Base-by-base conservation (phyloP, 177 flowering plant genomes). In the Vitis hybrid region DNA sequence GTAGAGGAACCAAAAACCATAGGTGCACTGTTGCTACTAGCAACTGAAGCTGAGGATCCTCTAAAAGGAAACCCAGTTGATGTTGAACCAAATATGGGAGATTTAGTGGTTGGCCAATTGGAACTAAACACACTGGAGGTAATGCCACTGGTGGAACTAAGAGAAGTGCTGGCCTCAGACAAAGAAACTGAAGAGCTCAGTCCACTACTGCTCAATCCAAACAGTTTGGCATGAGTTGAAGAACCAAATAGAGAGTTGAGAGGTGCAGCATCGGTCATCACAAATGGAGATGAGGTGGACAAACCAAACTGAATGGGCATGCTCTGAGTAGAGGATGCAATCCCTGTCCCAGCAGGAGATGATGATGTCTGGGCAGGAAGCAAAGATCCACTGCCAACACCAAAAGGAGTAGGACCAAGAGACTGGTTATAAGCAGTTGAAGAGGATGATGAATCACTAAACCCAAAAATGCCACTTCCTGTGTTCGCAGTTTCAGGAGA, bases 61-160 rank as follows among this genome's bases (percentile, higher is more conserved):
- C 87, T 89, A 87, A 89, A 89, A 14, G 89, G 48, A 69, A 88
- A 86, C 50, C 71, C 86, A 31, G 85, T 26, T n/a, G 88, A 69
- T 1, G 78, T 49, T 2, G 91, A 51, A 60, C 78, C 74, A 74
- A 88, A 84, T 15, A 56, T 19, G 10, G 87, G 39, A 65, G 87
- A 69, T 58, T 82, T 53, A 10, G 80, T 19, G 18, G 80, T 11
- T 66, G 78, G 85, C 77, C 81, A 79, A 72, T 60, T 72, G 6
- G 88, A 68, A 72, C 80, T 82, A 74, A 84, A 81, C 18, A 72
- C 2, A 22, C 51, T 53, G 48, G 85, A 48, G 19, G 76, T 31
- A 20, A 81, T 57, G 57, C 72, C 72, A 73, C 75, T 65, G n/a
- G 64, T 65, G 48, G 84, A 68, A 57, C 82, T 76, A 61, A 71